Conservation (phyloP, 2,329 filamentous ascomycete species). For the Metarhizium album region DNA sequence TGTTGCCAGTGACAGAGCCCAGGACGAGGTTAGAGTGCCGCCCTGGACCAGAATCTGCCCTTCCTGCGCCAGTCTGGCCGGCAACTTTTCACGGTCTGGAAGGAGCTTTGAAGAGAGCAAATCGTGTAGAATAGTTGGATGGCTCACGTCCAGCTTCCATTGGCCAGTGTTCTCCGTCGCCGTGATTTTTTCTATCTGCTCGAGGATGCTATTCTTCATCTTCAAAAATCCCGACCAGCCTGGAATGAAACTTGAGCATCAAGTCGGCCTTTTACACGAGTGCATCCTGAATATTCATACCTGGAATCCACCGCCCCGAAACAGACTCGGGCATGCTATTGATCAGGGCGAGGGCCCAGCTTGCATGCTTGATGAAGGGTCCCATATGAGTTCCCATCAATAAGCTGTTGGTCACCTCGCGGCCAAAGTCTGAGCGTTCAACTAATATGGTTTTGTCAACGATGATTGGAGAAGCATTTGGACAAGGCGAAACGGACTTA, state of each 20-base stretch:
- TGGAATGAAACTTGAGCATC: slow-evolving; percentile 12
- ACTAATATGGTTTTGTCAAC: slow-evolving; percentile 13
- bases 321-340: slow-evolving; percentile 24
- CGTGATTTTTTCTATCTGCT: slow-evolving; percentile 25
- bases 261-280: slow-evolving; percentile 5
- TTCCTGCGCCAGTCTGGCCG: slow-evolving; percentile 25
- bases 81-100: slow-evolving; percentile 23
- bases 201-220: slow-evolving; percentile 27
- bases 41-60: slow-evolving; percentile 27
- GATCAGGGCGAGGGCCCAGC: slow-evolving; percentile 24
- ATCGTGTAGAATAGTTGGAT: slow-evolving; percentile 26
- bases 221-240: slow-evolving; percentile 27
- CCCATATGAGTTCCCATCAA: slow-evolving; percentile 27
- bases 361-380: slow-evolving; percentile 24
- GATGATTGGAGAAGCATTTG: background rate
- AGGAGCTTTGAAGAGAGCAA: slow-evolving; percentile 21
- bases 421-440: slow-evolving; percentile 23
- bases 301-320: slow-evolving; percentile 23
- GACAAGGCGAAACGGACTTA: slow-evolving; percentile 12
- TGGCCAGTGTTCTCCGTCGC: slow-evolving; percentile 22
- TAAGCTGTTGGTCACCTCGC: slow-evolving; percentile 23
- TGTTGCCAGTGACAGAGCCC: slow-evolving; percentile 22
- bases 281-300: slow-evolving; percentile 10
- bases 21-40: slow-evolving; percentile 30
- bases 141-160: slow-evolving; percentile 22